Base-by-base conservation (phyloP, 495 filamentous ascomycete species). In the Talaromyces liani region DNA sequence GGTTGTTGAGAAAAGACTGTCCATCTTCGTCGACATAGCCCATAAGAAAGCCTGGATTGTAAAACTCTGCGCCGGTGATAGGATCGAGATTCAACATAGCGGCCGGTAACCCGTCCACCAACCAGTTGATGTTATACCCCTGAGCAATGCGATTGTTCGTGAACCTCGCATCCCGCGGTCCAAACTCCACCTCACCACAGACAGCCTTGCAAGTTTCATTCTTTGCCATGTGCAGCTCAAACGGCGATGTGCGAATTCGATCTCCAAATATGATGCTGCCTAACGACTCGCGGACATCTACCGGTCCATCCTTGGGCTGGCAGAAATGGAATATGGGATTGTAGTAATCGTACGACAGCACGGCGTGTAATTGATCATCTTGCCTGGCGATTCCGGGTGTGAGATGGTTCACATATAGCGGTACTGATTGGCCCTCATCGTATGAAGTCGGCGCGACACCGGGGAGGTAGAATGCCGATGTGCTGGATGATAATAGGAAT, bases 261-360 rank as follows among this genome's bases (percentile, higher is more conserved):
- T 98, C 94, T 7, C 94, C 94, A 65, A 98, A 98, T 24, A 98
- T 71, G 67, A 98, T 98, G 76, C 93, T 97, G 5, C 94, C 94
- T 62, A 98, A 74, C 36, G 92, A 97, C 77, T 97, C 93, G 36
- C 88, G 85, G 2, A 93, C 85, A 75, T 87, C 80, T 68, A 89
- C 75, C 1, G 90, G 85, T 18, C 90, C 91, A 55, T 80, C 86
- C 65, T 88, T 79, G 1, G 93, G 94, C 51, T 78, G 77, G 76
- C 94, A 98, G 77, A 96, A 96, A 64, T 87, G 86, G 75, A 98
- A 95, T 1, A 82, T 81, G 20, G 85, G 84, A 67, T 93, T 87
- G 73, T 98, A 98, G 81, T 98, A 97, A 77, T 97, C 93, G 78
- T 89, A 97, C 6, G 93, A 88, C 68, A 97, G 84, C 56, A 96